These are phyloP conservation scores for Microsporum ferrugineum DNA, from an alignment of 2,329 filamentous ascomycete species.

Conservation along the genomic window DNA sequence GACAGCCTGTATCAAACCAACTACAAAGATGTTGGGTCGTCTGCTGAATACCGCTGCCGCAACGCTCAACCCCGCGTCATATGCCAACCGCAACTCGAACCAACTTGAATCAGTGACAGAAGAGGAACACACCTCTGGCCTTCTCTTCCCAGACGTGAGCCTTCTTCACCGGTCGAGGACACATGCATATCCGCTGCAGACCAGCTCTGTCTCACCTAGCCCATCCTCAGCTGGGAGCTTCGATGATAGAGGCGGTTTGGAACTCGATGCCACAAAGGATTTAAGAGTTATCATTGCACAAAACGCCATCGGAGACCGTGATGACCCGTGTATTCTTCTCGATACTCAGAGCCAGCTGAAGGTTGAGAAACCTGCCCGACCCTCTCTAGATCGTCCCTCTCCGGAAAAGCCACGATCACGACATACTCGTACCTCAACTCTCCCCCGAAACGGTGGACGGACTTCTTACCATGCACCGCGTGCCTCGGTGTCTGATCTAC, in stretches of 20 bases:
- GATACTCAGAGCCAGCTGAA: conserved; percentile 29
- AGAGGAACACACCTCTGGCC: conserved; percentile 38
- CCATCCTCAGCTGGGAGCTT: conserved; percentile 33
- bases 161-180: conserved; percentile 32
- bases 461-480: conserved; percentile 23
- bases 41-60: conserved; percentile 35
- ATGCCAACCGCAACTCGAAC: conserved; percentile 27
- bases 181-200: conserved; percentile 32
- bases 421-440: conserved; percentile 30
- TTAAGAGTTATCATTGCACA: conserved; percentile 38
- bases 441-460: conserved; percentile 24
- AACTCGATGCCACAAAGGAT: conserved; percentile 35
- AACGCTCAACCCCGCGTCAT: conserved; percentile 32
- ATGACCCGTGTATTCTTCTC: conserved; percentile 36
- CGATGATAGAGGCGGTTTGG: conserved; percentile 38
- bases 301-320: conserved; percentile 38
- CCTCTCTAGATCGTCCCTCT: conserved; percentile 25
- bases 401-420: conserved; percentile 20
- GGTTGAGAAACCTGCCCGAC: conserved; percentile 22
- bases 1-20: not conserved
- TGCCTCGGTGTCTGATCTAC: conserved; percentile 21
- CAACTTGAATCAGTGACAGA: conserved; percentile 39
- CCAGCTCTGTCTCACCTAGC: conserved; percentile 34
- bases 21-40: conserved; percentile 30
- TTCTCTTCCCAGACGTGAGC: conserved; percentile 38